These are phyloP conservation scores for Lecanicillium sp. DNA, from an alignment of 2,329 filamentous ascomycete genomes.

Conservation along the genomic window DNA sequence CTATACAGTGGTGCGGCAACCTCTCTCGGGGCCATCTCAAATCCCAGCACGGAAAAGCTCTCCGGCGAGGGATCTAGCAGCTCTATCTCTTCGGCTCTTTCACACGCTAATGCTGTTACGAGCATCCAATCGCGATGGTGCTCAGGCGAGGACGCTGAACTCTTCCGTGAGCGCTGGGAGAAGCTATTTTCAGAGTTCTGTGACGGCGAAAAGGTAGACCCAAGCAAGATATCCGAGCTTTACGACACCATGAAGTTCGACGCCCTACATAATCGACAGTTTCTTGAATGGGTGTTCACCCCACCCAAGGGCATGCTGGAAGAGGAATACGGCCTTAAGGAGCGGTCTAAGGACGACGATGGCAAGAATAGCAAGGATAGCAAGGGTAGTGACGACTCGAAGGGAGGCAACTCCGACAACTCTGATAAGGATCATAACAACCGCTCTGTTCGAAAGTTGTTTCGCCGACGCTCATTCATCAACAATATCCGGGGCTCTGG, in stretches of 20 bases:
- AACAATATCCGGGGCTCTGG: slow-evolving; percentile 42
- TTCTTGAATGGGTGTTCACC: slow-evolving; percentile 95
- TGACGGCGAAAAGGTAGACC: slow-evolving; percentile 95
- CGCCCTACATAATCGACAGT: slow-evolving; percentile 90
- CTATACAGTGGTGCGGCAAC: slow-evolving; percentile 62
- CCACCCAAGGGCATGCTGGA: slow-evolving; percentile 73
- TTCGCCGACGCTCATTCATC: slow-evolving; percentile 56
- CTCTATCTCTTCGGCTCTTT: slow-evolving; percentile 44
- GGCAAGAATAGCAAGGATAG: slow-evolving; percentile 37
- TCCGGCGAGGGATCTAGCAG: slow-evolving; percentile 35
- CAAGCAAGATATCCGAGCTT: slow-evolving; percentile 95
- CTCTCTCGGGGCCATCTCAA: slow-evolving; percentile 53
- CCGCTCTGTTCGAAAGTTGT: slow-evolving; percentile 40
- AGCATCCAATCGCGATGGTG: slow-evolving; percentile 90
- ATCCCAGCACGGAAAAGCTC: slow-evolving; percentile 42
- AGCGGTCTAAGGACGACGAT: slow-evolving; percentile 34
- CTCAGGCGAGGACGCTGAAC: slow-evolving; percentile 86
- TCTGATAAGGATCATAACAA: slow-evolving; percentile 36
- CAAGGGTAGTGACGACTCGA: slow-evolving; percentile 26
- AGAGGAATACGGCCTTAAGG: slow-evolving; percentile 52
- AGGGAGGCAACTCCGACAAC: slow-evolving; percentile 24
- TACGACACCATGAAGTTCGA: slow-evolving; percentile 99
- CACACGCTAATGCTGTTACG: slow-evolving; percentile 56
- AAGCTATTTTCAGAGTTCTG: slow-evolving; percentile 96
- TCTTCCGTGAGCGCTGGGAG: slow-evolving; percentile 97